A percentile compares a stretch with the other conserved stretches of the same genome.
Evolutionary conservation across 352 stramenopile genomes (phyloP).

Genomic region (Phytopythium helicoides): DNA sequence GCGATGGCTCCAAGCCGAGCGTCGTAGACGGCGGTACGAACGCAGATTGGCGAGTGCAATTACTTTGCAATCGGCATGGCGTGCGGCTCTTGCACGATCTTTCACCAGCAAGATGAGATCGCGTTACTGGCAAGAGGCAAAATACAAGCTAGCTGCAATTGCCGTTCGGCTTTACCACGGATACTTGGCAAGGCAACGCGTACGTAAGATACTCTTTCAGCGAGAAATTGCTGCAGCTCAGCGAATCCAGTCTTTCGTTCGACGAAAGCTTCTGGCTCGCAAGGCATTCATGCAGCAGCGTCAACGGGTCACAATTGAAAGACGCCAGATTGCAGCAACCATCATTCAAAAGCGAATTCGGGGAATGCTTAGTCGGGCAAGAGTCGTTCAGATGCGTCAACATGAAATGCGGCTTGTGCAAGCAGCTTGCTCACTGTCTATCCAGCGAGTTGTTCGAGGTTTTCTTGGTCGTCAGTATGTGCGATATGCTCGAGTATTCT

Average conservation of each 20-base stretch:
- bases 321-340: conserved; percentile 31
- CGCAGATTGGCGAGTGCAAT: conserved; percentile 8
- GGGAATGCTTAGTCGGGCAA: conserved; percentile 22
- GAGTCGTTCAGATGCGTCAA: conserved; percentile 29
- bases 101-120: conserved; percentile 20
- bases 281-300: conserved; percentile 28
- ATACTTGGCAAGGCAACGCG: conserved; percentile 41
- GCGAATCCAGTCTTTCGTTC: conserved; percentile 36
- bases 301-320: conserved; percentile 9
- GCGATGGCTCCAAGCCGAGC: conserved; percentile 28
- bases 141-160: conserved; percentile 21
- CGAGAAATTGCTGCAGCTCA: conserved; percentile 28
- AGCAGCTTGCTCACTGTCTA: conserved; percentile 41
- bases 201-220: conserved; percentile 30
- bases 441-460: conserved; percentile 49
- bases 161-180: conserved; percentile 37
- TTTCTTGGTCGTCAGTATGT: conserved; percentile 34
- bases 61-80: conserved; percentile 39
- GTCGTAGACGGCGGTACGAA: conserved; percentile 21
- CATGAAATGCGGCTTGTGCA: conserved; percentile 34
- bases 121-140: conserved; percentile 19
- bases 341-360: conserved; percentile 40
- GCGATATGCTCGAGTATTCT: conserved; percentile 27
- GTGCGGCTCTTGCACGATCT: conserved; percentile 18
- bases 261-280: conserved; percentile 19